Evolutionary conservation across 192 early-diverging fungal genomes (phyloP).

Genomic region (Radiomyces spectabilis): DNA sequence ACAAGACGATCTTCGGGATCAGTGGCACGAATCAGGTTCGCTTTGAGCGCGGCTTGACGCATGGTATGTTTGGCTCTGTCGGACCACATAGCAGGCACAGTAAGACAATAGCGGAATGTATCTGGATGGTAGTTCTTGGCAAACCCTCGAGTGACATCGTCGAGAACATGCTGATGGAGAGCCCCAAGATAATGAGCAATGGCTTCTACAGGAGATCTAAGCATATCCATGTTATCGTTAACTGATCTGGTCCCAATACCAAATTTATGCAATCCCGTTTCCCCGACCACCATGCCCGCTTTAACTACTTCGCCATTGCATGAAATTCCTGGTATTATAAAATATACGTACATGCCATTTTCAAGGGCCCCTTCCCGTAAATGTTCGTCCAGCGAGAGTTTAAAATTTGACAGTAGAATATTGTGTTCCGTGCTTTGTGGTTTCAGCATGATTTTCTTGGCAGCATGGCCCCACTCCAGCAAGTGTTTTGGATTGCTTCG

Average conservation of each 20-base stretch:
- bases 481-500: constrained; percentile 24
- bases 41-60: constrained; percentile 38
- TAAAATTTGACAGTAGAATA: constrained; percentile 37
- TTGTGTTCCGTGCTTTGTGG: constrained; percentile 6
- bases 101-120: constrained; percentile 40
- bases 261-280: no score
- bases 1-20: constrained; percentile 38
- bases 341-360: constrained; percentile 25
- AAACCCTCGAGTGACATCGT: constrained; percentile 31
- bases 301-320: no score
- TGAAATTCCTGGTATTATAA: no score
- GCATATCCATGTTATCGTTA: neutral
- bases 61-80: constrained; percentile 38
- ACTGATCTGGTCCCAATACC: no score
- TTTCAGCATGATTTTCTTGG: constrained; percentile 15
- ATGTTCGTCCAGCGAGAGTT: constrained; percentile 39
- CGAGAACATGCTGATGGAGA: constrained; percentile 32
- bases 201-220: constrained; percentile 18
- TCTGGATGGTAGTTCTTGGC: constrained; percentile 30
- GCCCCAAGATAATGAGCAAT: constrained; percentile 44
- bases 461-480: constrained; percentile 38
- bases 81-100: constrained; percentile 45
- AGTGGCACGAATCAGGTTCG: constrained; percentile 27
- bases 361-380: constrained; percentile 30
- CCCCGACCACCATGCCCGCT: no score